Base-by-base conservation (phyloP, 805 yeast genomes). In the Candida orba region DNA sequence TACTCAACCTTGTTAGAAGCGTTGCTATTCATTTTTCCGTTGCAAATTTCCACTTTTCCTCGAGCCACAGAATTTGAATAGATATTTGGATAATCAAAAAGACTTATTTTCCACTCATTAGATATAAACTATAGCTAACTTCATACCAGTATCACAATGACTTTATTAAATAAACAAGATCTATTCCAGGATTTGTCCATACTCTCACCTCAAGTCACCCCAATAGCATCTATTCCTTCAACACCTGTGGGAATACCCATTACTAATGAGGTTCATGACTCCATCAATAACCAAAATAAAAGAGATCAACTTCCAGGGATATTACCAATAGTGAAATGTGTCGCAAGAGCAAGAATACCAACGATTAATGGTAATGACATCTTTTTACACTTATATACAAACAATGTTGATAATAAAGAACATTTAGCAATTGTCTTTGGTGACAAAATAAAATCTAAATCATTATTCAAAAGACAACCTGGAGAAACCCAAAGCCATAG, bases 351-450 rank as follows among this genome's bases (percentile, higher is more conserved):
- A 3, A 72, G 99, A 47, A 91, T 93, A 43, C 99, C 99, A 40
- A 93, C 99, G 4, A 89, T 95, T 1, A 80, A 81, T 42, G 98
- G 97, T 4, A 89, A 95, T 2, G 99, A 93, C 59, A 89, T 91
- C 41, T 93, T 89, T 56, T 68, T 93, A 44, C 99, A 93, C 66
- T 65, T 93, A 31, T 93, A 93, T 65, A 73, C 84, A 39, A 93
- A 93, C 60, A 79, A 88, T 58, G 66, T 83, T 43, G 99, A 93
- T 64, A 71, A 79, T 40, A 93, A 93, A 62, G 99, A 93, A 64
- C 99, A 93, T 65, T 67, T 93, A 56, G 99, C 99, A 6, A 91
- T 93, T 46, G 99, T 93, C 5, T 91, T 93, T 66, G 97, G 98
- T 9, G 95, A 88, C 57, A 84, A 84, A 52, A 82, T 93, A 42